phyloP scores from a whole-genome alignment of 768 basidiomycete genomes.

The Naganishia vaughanmartiniae region DNA sequence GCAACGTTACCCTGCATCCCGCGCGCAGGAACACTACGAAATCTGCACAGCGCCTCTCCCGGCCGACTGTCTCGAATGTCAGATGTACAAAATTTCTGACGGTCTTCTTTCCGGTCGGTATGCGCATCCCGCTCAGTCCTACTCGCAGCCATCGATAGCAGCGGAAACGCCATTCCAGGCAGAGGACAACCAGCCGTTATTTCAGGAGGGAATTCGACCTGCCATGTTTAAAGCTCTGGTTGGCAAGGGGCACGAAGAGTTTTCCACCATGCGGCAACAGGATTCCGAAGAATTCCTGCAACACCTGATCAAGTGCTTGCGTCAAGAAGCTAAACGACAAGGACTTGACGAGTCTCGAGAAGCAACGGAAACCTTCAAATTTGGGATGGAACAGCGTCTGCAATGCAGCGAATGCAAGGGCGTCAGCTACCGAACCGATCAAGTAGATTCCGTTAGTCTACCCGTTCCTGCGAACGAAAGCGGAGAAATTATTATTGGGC shows the following conservation, averaged over 20 bases:
- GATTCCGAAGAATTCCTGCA: slow-evolving; percentile 93
- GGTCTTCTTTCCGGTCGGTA: slow-evolving; percentile 91
- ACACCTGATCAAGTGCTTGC: slow-evolving; percentile 70
- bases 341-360: slow-evolving; percentile 54
- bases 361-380: slow-evolving; percentile 73
- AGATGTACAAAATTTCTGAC: slow-evolving; percentile 87
- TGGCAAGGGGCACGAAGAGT: slow-evolving; percentile 89
- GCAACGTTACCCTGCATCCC: slow-evolving; percentile 62
- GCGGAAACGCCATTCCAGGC: slow-evolving; percentile 11
- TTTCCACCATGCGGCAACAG: slow-evolving; percentile 94
- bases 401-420: slow-evolving; percentile 74
- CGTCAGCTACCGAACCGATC: slow-evolving; percentile 78
- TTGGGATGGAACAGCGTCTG: slow-evolving; percentile 80
- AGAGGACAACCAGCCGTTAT: slow-evolving; percentile 52
- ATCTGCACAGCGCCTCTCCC: slow-evolving; percentile 68
- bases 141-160: slow-evolving; percentile 36
- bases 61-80: slow-evolving; percentile 87
- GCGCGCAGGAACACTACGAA: slow-evolving; percentile 59
- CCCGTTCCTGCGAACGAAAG: slow-evolving; percentile 68
- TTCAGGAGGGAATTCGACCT: slow-evolving; percentile 82
- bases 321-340: slow-evolving; percentile 59
- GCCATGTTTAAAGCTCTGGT: slow-evolving; percentile 80
- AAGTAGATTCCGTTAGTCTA: slow-evolving; percentile 72
- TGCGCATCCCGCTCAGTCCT: slow-evolving; percentile 59
- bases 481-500: slow-evolving; percentile 63